Base-by-base conservation (phyloP, 2,329 filamentous ascomycete species). In the Phialophora tarda region DNA sequence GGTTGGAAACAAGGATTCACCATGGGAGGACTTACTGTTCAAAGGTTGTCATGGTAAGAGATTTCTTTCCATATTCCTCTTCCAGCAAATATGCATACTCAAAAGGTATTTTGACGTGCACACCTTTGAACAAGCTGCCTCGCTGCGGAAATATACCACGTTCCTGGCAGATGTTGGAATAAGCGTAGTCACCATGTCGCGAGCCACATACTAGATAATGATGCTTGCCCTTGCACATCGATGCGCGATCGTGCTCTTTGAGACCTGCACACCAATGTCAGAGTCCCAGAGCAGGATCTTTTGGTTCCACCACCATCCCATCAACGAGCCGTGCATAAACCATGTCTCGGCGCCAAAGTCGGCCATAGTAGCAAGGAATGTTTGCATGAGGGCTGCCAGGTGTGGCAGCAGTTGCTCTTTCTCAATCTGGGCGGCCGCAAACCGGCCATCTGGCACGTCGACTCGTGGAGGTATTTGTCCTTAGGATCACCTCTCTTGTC, bases 271-370 rank as follows among this genome's bases (percentile, higher is more conserved):
- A 69, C 88, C 86, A 57, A 88, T 73, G 70, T 88, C 86, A 12
- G 82, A 83, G 73, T 88, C 86, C 86, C 86, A 88, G 2, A 86
- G 86, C 76, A 88, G 81, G 71, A 87, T 83, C 73, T 82, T 82
- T 61, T 82, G 80, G 70, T 87, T 87, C 86, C 86, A 88, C 82
- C 84, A 88, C 86, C 86, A 88, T 41, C 85, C 84, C 17, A 88
- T 77, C 48, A 88, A 76, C 5, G 83, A 84, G 12, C 86, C 86
- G 70, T 88, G 86, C 84, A 88, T 87, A 64, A 88, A 83, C 86
- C 86, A 88, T 8, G 86, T 88, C 69, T 86, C 83, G 3, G 82
- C 82, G 14, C 84, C 82, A 34, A 88, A 80, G 59, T 83, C 79
- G 50, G 80, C 76, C 85, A 88, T 88, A 5, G 84, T 84, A 1